phyloP scores from a whole-genome alignment of 495 filamentous ascomycete genomes.

The Aspergillus sclerotioniger region DNA sequence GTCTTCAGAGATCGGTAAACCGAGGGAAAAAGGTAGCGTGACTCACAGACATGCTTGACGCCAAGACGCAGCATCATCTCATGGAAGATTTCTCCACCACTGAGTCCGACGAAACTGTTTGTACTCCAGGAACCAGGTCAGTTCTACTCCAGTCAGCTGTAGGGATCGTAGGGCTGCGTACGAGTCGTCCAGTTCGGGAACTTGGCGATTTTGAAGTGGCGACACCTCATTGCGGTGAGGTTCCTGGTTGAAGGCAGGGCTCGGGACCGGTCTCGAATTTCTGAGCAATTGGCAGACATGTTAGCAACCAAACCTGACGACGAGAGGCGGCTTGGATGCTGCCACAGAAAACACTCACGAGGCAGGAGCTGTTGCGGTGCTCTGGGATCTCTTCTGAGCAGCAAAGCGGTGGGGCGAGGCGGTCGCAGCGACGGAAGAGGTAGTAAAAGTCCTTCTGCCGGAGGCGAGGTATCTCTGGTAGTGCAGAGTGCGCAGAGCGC shows the following conservation, averaged over 20 bases:
- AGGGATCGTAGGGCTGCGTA: constrained; percentile 30
- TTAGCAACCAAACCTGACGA: constrained; percentile 14
- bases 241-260: constrained; percentile 69
- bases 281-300: constrained; percentile 21
- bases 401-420: constrained; percentile 47
- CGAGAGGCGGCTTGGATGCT: background rate
- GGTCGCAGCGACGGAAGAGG: constrained; percentile 41
- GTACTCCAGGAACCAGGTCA: constrained; percentile 12
- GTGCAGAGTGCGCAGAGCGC: constrained; percentile 45
- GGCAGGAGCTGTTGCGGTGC: constrained; percentile 45
- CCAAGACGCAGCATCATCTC: constrained; percentile 96
- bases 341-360: constrained; percentile 34
- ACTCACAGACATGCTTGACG: constrained; percentile 90
- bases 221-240: constrained; percentile 62
- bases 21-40: constrained; percentile 13
- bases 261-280: constrained; percentile 56
- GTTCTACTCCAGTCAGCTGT: constrained; percentile 4
- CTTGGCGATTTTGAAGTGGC: constrained; percentile 60
- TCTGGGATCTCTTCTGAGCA: constrained; percentile 47
- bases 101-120: constrained; percentile 85
- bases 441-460: constrained; percentile 40
- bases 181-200: constrained; percentile 72
- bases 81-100: constrained; percentile 95
- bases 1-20: background rate
- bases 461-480: constrained; percentile 41